These are phyloP conservation scores for Aspergillus coremiiformis DNA, from an alignment of 495 filamentous ascomycete genomes.

Conservation along the genomic window DNA sequence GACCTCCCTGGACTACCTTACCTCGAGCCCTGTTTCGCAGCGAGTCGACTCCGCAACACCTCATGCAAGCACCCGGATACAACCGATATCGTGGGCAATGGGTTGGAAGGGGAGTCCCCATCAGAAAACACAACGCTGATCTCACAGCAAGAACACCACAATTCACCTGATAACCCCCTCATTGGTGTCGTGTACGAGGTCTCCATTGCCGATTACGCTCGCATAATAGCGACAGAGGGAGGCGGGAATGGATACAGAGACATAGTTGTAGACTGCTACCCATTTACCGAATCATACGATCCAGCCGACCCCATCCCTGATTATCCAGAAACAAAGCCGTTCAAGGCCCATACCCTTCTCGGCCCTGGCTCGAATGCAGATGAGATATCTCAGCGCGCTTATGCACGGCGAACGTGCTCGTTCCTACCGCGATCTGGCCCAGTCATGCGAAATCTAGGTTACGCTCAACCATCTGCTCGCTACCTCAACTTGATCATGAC, in stretches of 20 bases:
- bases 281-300: conserved; percentile 46
- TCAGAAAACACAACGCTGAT: conserved; percentile 29
- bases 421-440: conserved; percentile 2
- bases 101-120: conserved; percentile 13
- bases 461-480: conserved; percentile 74
- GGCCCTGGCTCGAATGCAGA: conserved; percentile 33
- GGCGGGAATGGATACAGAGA: conserved; percentile 77
- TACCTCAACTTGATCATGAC: conserved; percentile 71
- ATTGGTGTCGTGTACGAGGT: conserved; percentile 95
- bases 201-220: conserved; percentile 68
- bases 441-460: conserved; percentile 48
- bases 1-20: conserved; percentile 84
- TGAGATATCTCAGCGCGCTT: not conserved
- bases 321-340: conserved; percentile 27
- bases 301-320: conserved; percentile 33
- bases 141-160: conserved; percentile 34
- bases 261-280: conserved; percentile 66
- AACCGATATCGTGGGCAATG: conserved; percentile 9
- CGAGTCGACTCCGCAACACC: conserved; percentile 53
- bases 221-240: conserved; percentile 85
- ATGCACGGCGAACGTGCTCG: not conserved
- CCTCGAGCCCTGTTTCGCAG: conserved; percentile 86
- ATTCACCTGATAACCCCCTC: conserved; percentile 66
- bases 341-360: conserved; percentile 56
- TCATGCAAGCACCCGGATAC: conserved; percentile 13